phyloP scores from a whole-genome alignment of 2,329 filamentous ascomycete genomes.

The Apiospora malaysiana region DNA sequence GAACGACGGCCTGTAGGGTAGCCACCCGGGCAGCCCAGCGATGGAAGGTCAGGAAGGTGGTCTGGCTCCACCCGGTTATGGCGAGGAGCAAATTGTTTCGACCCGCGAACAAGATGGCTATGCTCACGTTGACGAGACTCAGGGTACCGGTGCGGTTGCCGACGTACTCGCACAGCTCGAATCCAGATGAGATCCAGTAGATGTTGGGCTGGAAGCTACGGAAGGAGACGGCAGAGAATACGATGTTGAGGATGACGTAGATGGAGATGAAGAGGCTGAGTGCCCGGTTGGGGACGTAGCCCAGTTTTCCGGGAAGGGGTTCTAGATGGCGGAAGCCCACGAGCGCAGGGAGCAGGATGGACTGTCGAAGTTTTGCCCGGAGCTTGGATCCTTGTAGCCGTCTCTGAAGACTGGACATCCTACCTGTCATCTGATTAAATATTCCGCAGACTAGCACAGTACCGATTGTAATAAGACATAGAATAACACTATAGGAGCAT shows the following conservation, averaged over 20 bases:
- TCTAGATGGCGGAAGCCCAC: conserved; percentile 26
- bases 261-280: conserved; percentile 28
- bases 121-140: conserved; percentile 36
- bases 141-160: conserved; percentile 38
- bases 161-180: conserved; percentile 31
- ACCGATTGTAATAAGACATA: conserved; percentile 32
- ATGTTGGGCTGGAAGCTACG: conserved; percentile 30
- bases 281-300: conserved; percentile 29
- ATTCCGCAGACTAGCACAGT: conserved; percentile 28
- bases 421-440: conserved; percentile 26
- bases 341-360: conserved; percentile 27
- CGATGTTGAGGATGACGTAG: conserved; percentile 28
- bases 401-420: conserved; percentile 25
- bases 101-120: conserved; percentile 36
- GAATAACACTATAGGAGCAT: conserved; percentile 25
- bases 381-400: conserved; percentile 22
- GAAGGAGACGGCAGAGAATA: conserved; percentile 29
- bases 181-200: conserved; percentile 24
- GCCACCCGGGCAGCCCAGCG: conserved; percentile 38
- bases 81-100: conserved; percentile 38
- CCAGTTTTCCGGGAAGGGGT: conserved; percentile 28
- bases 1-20: conserved; percentile 37
- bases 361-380: conserved; percentile 25
- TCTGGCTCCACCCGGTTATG: conserved; percentile 38
- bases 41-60: conserved; percentile 37